Evolutionary conservation across 768 basidiomycete species (phyloP), one percentile per base, ranked within the genome.

Genomic region (Mycena rosella): DNA sequence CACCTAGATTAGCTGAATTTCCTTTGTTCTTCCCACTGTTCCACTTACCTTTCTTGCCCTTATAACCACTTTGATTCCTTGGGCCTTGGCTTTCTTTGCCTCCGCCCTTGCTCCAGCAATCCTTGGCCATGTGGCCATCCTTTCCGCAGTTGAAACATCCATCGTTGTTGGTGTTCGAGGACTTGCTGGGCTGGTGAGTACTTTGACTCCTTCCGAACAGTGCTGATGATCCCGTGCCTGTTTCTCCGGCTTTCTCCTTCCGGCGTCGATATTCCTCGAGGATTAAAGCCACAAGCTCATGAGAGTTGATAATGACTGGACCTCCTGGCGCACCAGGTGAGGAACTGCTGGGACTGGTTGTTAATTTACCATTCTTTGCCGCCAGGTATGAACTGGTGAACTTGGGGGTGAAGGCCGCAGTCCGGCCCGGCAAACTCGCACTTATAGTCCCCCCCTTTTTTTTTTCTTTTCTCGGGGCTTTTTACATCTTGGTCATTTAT

Each of bases 171-270:
- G 40, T 36, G 47, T 47, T 36, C 24, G 24, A 22, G 30, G 59
- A 60, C 32, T 60, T 36, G 45, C 34, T 60, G 59, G 36, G 59
- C 59, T 30, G 59, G 15, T 51, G 60, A 45, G 26, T 57, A 8
- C 38, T 55, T 36, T 48, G 47, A 42, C 32, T 63, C 63, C 15
- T 55, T 38, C 44, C 62, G 62, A 47, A 63, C 30, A 63, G 7
- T 55, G 62, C 54, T 61, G 60, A 40, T 56, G 62, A 63, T 63
- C 53, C 52, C 18, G 30, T 47, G 2, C 32, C 36, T 26, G 52
- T 40, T 63, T 63, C 52, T 45, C 61, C 61, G 52, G 52, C 61
- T 45, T 63, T 63, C 53, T 63, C 61, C 30, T 65, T 65, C 55
- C 55, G 20, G 38, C 63, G 63, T 29, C 63, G 30, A 42, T 65